These are phyloP conservation scores for Tricholoma sp. DNA, from an alignment of 768 basidiomycete species.

Conservation along the genomic window DNA sequence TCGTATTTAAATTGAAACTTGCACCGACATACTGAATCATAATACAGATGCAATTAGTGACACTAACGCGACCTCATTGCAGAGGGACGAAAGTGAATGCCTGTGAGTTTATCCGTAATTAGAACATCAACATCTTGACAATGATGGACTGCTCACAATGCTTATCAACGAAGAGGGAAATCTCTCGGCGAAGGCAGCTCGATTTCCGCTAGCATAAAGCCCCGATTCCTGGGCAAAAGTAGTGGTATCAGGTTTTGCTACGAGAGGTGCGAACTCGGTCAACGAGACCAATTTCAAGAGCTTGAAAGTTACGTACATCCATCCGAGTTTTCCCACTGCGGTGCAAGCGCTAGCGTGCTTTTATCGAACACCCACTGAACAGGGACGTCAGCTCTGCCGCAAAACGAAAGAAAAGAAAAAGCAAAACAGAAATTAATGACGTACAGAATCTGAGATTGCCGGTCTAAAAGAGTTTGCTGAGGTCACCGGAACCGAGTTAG, in stretches of 20 bases:
- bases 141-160: not conserved
- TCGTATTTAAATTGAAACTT: not conserved
- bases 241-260: conserved; percentile 4
- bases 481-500: conserved; percentile 7
- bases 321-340: conserved; percentile 20
- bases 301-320: conserved; percentile 9
- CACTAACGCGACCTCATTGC: too few species aligned
- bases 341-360: conserved; percentile 3
- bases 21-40: not conserved
- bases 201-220: conserved; percentile 8
- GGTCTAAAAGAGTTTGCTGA: conserved; percentile 7
- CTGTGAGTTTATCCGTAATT: not conserved
- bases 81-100: not conserved
- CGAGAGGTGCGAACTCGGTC: not conserved
- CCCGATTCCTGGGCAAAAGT: conserved; percentile 2
- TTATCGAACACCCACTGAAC: conserved; percentile 17
- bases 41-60: not conserved
- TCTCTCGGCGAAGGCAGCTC: not conserved
- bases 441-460: conserved; percentile 14
- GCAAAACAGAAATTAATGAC: conserved; percentile 1
- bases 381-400: not conserved
- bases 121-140: not conserved
- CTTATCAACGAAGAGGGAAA: not conserved
- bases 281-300: not conserved
- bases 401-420: not conserved